A percentile compares a stretch with the other conserved stretches of the same genome.
Conservation (phyloP, 148 eudicot species). For the Fagopyrum homotropicum region DNA sequence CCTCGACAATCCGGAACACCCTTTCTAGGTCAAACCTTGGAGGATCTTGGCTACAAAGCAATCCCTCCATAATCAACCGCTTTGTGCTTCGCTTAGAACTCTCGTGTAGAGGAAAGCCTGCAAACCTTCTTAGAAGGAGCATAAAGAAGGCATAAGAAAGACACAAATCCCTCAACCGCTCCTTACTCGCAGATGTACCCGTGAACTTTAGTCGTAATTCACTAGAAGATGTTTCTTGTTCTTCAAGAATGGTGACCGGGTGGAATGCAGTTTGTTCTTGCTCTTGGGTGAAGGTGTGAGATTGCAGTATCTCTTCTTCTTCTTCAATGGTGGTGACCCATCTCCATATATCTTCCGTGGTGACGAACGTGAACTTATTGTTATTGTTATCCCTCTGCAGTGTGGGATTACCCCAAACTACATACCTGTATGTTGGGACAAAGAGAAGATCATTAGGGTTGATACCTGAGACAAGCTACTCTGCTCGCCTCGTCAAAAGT, state of each 20-base stretch:
- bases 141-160: not conserved
- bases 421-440: not conserved
- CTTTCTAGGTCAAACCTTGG: not conserved
- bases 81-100: not conserved
- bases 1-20: not conserved
- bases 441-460: too few species aligned
- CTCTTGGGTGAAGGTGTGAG: too few species aligned
- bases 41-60: not conserved
- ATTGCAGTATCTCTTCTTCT: not conserved
- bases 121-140: not conserved
- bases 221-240: not conserved
- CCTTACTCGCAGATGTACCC: not conserved
- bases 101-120: not conserved
- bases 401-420: not conserved
- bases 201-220: not conserved
- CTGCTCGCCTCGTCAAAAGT: too few species aligned
- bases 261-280: too few species aligned
- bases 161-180: not conserved
- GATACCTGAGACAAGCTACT: too few species aligned
- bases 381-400: not conserved
- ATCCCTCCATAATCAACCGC: not conserved
- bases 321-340: not conserved
- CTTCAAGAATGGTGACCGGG: not conserved
- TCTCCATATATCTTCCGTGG: not conserved
- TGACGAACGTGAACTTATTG: not conserved